phyloP scores from a whole-genome alignment of 176 grass and related monocot genomes.

The Musa beccarii region DNA sequence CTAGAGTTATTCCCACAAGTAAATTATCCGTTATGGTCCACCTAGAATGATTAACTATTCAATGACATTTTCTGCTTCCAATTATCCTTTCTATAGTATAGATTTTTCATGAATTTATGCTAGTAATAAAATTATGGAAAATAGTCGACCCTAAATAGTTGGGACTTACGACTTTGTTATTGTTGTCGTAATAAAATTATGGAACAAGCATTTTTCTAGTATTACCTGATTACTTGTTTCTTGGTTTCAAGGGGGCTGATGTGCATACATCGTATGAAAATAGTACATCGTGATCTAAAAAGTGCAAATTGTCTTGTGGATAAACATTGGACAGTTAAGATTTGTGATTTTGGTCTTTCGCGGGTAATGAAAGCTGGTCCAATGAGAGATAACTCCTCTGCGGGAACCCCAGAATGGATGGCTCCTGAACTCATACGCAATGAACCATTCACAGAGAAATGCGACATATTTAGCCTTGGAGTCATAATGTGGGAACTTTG shows the following conservation, averaged over 20 bases:
- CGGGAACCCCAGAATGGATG: conserved; percentile 97
- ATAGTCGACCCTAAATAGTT: not conserved
- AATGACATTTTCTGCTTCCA: no score
- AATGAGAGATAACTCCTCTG: conserved; percentile 74
- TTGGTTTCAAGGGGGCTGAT: conserved; percentile 66
- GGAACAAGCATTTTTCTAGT: not conserved
- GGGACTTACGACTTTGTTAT: not conserved
- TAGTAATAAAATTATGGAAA: no score
- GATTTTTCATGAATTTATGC: not conserved
- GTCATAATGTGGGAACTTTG: conserved; percentile 99
- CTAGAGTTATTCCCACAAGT: no score
- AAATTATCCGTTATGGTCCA: no score
- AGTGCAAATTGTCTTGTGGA: conserved; percentile 97
- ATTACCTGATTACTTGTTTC: conserved; percentile 25
- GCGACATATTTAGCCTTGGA: conserved; percentile 92
- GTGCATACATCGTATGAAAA: conserved; percentile 97
- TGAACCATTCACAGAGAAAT: conserved; percentile 83
- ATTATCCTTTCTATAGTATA: not conserved
- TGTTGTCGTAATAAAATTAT: not conserved
- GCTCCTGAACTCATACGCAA: conserved; percentile 95
- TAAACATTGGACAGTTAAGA: conserved; percentile 88
- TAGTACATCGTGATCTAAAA: conserved; percentile 89
- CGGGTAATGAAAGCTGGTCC: conserved; percentile 47
- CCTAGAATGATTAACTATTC: no score
- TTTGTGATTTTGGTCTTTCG: conserved; percentile 95